These are phyloP conservation scores for Coniochaeta prunicola DNA, from an alignment of 2,329 filamentous ascomycete species.

Conservation along the genomic window DNA sequence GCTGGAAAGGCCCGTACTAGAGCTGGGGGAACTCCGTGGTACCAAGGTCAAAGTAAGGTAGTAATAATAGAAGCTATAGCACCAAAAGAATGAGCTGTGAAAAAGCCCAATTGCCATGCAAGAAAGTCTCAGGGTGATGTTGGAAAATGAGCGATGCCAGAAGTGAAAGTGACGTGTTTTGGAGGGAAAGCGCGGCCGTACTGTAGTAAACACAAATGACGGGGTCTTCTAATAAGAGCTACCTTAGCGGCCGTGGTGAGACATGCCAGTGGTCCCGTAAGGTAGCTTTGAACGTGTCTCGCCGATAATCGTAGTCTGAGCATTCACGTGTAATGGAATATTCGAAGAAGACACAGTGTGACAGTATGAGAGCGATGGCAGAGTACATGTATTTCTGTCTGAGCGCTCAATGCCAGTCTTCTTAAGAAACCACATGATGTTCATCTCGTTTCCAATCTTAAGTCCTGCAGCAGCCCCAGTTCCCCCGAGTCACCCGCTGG, in stretches of 20 bases:
- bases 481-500: neutral
- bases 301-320: too few relatives aligned
- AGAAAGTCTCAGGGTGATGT: neutral
- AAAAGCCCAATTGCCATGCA: neutral
- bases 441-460: constrained; percentile 11
- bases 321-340: too few relatives aligned
- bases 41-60: too few relatives aligned
- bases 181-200: neutral
- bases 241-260: neutral
- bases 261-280: neutral
- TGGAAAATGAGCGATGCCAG: neutral
- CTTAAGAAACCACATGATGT: neutral
- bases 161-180: neutral
- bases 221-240: neutral
- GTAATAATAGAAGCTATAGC: neutral
- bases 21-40: neutral
- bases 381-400: neutral
- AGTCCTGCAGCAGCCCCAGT: constrained; percentile 1
- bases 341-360: neutral
- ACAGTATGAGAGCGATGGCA: neutral
- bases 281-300: neutral
- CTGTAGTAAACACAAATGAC: neutral
- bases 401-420: constrained; percentile 5
- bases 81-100: neutral
- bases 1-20: neutral